Conservation (phyloP, 78 protist species). For the Dictyostelium capitatum region DNA sequence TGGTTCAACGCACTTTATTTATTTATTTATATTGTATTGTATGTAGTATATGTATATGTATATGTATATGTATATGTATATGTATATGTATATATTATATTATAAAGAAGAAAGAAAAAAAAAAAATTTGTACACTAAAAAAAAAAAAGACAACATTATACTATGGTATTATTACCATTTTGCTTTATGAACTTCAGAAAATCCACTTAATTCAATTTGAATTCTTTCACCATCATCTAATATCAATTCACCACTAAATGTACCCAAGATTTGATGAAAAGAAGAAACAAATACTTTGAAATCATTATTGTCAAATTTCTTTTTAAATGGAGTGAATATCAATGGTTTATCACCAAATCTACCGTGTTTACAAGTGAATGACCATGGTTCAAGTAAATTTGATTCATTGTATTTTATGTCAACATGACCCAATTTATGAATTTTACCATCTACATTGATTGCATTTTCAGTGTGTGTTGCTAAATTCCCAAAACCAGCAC, state of each 20-base stretch:
- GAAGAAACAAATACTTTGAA: conserved; percentile 24
- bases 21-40: no score
- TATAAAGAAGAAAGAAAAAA: no score
- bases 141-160: no score
- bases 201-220: background rate
- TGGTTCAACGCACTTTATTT: no score
- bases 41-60: no score
- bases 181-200: conserved; percentile 33
- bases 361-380: conserved; percentile 66
- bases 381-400: conserved; percentile 39
- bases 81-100: no score
- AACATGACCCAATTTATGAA: conserved; percentile 56
- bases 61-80: no score
- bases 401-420: conserved; percentile 25
- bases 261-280: conserved; percentile 63
- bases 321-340: conserved; percentile 45
- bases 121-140: no score
- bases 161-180: no score
- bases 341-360: conserved; percentile 47
- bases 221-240: conserved; percentile 26
- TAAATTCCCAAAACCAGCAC: conserved; percentile 54
- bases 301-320: conserved; percentile 31
- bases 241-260: conserved; percentile 19
- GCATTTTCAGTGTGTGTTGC: conserved; percentile 70
- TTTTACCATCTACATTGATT: conserved; percentile 31